Evolutionary conservation across 192 early-diverging fungal genomes (phyloP), one percentile per base, ranked within the genome.

Genomic region (Podila horticola): DNA sequence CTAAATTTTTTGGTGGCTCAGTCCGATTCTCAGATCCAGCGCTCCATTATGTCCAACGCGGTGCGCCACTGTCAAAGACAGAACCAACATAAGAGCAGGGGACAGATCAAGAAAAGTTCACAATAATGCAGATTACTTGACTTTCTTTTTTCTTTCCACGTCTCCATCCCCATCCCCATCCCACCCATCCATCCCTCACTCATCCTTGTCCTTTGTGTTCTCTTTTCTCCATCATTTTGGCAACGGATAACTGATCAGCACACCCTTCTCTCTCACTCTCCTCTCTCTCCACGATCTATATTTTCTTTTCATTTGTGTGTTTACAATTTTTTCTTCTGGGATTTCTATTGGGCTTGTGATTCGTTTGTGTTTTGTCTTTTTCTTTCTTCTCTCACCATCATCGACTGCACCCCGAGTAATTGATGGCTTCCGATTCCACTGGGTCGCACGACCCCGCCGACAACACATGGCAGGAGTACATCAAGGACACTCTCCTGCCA

Each of bases 401-500:
- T 45, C 41, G 41, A 45, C 13, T n/a, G 55, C 33, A 31, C 34
- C 22, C 15, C 57, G 22, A 68, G 59, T 62, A 30, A 79, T 79
- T 67, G 67, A 76, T 55, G 69, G 64, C 75, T 33, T 22, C 58
- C 20, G 69, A 71, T 51, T 62, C 69, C 30, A 45, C 69, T 51
- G 75, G 75, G 69, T 79, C 75, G 29, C 75, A 79, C 36, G 75
- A 79, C 69, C 75, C 75, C 59, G 66, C 75, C 59, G 86, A 83
- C 31, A 85, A 89, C 63, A 69, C 86, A 58, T 92, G 91, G 91
- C 85, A 83, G 67, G 70, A 84, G 74, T 88, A 84, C 71, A 77
- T 88, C 67, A 86, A 90, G 68, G 68, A 60, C 26, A 64, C 83
- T 26, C 67, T 91, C n/a, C 58, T 84, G 34, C 71, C 70, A 28